These are phyloP conservation scores for Lepidium didymum DNA, from an alignment of 345 rosid species.

Conservation along the genomic window DNA sequence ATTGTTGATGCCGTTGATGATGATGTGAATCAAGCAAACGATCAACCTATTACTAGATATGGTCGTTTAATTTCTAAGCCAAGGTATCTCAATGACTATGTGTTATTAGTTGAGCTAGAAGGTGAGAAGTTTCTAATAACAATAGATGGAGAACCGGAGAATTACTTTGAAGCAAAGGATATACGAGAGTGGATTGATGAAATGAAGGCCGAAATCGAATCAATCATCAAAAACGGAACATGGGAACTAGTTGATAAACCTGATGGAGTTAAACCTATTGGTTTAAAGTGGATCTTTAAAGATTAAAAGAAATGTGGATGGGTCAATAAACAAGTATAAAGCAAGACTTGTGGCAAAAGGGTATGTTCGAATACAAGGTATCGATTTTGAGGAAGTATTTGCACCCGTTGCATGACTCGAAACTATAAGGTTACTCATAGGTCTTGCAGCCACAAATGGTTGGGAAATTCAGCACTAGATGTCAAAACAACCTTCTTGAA, in stretches of 20 bases:
- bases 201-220: not conserved
- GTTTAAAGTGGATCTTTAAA: not conserved
- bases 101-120: not conserved
- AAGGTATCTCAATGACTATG: not conserved
- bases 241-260: not conserved
- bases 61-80: not conserved
- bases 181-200: not conserved
- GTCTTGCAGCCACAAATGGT: not conserved
- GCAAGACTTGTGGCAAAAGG: not conserved
- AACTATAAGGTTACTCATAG: not conserved
- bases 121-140: not conserved
- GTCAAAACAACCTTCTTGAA: not conserved
- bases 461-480: not conserved
- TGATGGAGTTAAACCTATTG: not conserved
- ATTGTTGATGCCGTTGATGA: too few relatives aligned
- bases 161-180: not conserved
- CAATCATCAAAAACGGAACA: not conserved
- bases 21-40: too few relatives aligned
- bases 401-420: too few relatives aligned
- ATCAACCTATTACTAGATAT: not conserved
- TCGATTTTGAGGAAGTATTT: not conserved
- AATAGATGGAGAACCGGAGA: not conserved
- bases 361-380: not conserved
- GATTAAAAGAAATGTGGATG: not conserved
- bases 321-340: not conserved